These are phyloP conservation scores for Cytospora piceicola DNA, from an alignment of 2,329 filamentous ascomycete species.

Conservation along the genomic window DNA sequence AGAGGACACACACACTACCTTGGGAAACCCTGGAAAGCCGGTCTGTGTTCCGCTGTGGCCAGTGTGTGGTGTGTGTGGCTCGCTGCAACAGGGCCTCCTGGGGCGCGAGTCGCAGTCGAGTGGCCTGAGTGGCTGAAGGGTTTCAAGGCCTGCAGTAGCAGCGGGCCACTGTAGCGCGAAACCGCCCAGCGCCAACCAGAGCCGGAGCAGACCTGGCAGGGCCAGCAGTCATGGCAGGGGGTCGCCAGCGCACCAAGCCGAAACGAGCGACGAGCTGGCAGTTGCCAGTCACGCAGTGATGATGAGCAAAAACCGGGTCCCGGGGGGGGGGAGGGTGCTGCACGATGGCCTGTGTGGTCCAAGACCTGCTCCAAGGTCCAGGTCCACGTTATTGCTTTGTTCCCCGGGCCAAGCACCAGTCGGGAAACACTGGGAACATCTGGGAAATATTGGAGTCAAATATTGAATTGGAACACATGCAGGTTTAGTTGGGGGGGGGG, in stretches of 20 bases:
- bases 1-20: not conserved
- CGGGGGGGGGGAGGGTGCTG: not conserved
- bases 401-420: slow-evolving; percentile 1
- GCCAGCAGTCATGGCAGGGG: not conserved
- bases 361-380: too few species aligned
- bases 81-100: not conserved
- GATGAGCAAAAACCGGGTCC: slow-evolving; percentile 1
- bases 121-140: slow-evolving; percentile 1
- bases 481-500: not conserved
- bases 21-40: too few species aligned
- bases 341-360: too few species aligned
- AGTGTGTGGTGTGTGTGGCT: too few species aligned
- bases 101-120: slow-evolving; percentile 1
- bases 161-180: slow-evolving; percentile 5
- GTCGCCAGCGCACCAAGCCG: not conserved
- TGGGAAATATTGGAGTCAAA: not conserved
- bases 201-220: not conserved
- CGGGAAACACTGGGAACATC: not conserved
- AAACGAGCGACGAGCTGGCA: slow-evolving; percentile 4
- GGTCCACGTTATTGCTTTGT: not conserved
- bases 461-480: not conserved
- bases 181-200: slow-evolving; percentile 1
- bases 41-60: not conserved
- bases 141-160: slow-evolving; percentile 6
- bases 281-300: slow-evolving; percentile 1